phyloP scores from a whole-genome alignment of 208 protist species.

The Crithidia expoeki region DNA sequence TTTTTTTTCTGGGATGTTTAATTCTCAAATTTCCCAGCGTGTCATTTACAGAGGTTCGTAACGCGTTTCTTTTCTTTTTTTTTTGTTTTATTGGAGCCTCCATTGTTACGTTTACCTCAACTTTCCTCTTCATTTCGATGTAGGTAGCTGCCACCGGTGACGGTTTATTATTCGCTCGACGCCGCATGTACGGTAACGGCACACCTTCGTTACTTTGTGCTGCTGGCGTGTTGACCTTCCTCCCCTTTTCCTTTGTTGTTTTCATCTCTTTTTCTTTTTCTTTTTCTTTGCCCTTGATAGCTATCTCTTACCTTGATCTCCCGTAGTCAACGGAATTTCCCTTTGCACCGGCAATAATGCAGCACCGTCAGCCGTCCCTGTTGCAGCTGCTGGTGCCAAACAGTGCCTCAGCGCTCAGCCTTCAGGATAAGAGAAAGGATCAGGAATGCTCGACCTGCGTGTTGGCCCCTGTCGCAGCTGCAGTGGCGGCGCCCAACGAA shows the following conservation, averaged over 20 bases:
- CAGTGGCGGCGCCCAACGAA: background rate
- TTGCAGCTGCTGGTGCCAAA: slow-evolving; percentile 15
- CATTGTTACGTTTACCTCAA: too few relatives aligned
- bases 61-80: background rate
- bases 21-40: background rate
- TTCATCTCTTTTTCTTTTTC: background rate
- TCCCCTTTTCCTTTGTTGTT: slow-evolving; percentile 6
- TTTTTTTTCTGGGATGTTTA: background rate
- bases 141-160: background rate
- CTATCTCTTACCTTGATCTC: background rate
- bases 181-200: too few relatives aligned
- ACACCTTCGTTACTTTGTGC: background rate
- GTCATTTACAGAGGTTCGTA: background rate
- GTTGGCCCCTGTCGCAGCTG: background rate
- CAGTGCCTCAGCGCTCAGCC: background rate
- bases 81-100: background rate
- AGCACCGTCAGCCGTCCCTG: slow-evolving; percentile 9
- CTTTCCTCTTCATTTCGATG: background rate
- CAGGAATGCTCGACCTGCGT: background rate
- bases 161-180: background rate
- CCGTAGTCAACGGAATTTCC: background rate
- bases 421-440: background rate
- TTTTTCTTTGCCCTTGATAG: background rate
- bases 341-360: slow-evolving; percentile 3
- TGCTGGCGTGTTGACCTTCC: background rate